These are phyloP conservation scores for Vickermania spadyakhi DNA, from an alignment of 208 protist species.

Conservation along the genomic window DNA sequence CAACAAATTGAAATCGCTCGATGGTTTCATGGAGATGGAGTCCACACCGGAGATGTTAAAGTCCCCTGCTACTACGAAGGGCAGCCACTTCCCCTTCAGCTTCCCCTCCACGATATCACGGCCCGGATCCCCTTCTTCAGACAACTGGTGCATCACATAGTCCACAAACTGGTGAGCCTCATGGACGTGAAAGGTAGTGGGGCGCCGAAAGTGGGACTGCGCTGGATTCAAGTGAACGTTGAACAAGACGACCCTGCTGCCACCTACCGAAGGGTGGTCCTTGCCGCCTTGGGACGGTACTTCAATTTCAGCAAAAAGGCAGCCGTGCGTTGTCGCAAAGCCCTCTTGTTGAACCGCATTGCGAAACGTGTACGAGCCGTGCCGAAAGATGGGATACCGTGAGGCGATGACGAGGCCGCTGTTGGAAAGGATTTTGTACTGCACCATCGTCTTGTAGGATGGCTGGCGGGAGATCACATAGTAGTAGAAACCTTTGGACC, in stretches of 20 bases:
- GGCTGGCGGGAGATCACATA: constrained; percentile 81
- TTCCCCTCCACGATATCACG: constrained; percentile 7
- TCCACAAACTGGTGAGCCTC: constrained; percentile 59
- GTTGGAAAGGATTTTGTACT: constrained; percentile 63
- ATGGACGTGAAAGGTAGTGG: constrained; percentile 57
- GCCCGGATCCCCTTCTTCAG: constrained; percentile 6
- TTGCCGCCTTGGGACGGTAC: constrained; percentile 26
- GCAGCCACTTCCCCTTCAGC: constrained; percentile 1
- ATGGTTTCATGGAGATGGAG: constrained; percentile 21
- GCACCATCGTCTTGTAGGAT: constrained; percentile 75
- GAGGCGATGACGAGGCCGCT: constrained; percentile 86
- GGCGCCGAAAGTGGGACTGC: constrained; percentile 16
- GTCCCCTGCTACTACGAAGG: constrained; percentile 75
- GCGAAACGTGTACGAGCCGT: constrained; percentile 80
- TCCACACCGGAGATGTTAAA: constrained; percentile 82
- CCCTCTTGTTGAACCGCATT: constrained; percentile 23
- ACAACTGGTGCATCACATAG: constrained; percentile 52
- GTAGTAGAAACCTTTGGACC: constrained; percentile 63
- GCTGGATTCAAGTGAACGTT: constrained; percentile 78
- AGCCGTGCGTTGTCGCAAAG: constrained; percentile 45
- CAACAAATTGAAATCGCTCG: constrained; percentile 46
- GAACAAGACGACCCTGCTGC: constrained; percentile 55
- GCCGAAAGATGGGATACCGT: constrained; percentile 65
- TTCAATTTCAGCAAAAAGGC: constrained; percentile 76
- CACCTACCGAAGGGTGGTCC: too few species aligned